A percentile compares a stretch with the other conserved stretches of the same genome.
These are phyloP conservation scores for Petunia secreta DNA, from an alignment of 257 asterid genomes.

Conservation along the genomic window DNA sequence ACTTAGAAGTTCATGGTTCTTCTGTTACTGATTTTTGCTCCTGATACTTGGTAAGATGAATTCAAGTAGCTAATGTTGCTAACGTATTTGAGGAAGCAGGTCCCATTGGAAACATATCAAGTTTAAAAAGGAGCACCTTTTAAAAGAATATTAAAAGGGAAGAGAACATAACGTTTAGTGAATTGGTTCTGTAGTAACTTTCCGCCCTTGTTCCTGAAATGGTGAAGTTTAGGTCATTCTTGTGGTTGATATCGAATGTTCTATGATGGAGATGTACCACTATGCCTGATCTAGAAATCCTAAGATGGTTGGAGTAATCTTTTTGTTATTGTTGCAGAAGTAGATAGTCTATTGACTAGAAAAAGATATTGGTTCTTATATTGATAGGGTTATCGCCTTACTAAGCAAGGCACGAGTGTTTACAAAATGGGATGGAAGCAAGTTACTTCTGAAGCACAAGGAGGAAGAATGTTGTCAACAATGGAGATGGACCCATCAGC, in stretches of 20 bases:
- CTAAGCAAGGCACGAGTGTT: slow-evolving; percentile 67
- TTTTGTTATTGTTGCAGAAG: neutral
- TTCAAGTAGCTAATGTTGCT: too few relatives aligned
- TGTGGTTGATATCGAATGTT: neutral
- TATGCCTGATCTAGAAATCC: neutral
- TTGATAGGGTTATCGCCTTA: slow-evolving; percentile 71
- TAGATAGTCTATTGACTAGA: neutral
- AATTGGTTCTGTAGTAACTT: too few relatives aligned
- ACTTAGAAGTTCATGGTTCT: too few relatives aligned
- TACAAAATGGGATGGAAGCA: slow-evolving; percentile 74
- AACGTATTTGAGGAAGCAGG: too few relatives aligned
- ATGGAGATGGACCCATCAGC: slow-evolving; percentile 73
- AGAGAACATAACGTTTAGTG: too few relatives aligned
- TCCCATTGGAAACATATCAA: too few relatives aligned
- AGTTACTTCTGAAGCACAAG: slow-evolving; percentile 59
- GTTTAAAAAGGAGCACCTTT: too few relatives aligned
- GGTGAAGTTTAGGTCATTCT: neutral
- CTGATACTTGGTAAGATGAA: too few relatives aligned
- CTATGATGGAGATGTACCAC: neutral
- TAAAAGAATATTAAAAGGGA: too few relatives aligned
- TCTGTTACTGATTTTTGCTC: too few relatives aligned
- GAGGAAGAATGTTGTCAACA: slow-evolving; percentile 72
- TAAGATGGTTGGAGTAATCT: neutral
- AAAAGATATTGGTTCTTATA: neutral
- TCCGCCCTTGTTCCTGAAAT: too few relatives aligned